Percentiles rank a stretch among this genome's conserved stretches.
Evolutionary conservation across 129 eudicot species (phyloP).

Genomic region (Arctium lappa): DNA sequence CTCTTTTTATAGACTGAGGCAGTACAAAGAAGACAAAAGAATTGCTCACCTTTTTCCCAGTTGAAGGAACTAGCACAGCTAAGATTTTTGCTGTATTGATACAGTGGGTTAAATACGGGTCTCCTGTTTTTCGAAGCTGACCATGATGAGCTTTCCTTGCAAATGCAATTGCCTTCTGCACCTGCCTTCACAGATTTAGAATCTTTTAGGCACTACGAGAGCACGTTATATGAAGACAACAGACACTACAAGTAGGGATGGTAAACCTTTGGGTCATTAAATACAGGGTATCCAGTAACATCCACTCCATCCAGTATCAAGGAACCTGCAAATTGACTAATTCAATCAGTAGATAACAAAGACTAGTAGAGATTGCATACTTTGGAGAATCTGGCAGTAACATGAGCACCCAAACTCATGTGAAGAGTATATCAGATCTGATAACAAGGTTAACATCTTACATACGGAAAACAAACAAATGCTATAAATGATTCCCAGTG

Average conservation of each 20-base stretch:
- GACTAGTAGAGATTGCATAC: background rate
- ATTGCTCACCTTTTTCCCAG: slow-evolving; percentile 59
- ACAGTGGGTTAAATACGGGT: slow-evolving; percentile 84
- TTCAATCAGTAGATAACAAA: background rate
- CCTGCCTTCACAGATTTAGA: slow-evolving; percentile 64
- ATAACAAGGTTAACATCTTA: background rate
- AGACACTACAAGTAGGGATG: slow-evolving; percentile 32
- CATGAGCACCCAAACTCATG: background rate
- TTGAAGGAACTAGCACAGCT: slow-evolving; percentile 79
- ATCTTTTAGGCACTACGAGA: slow-evolving; percentile 31
- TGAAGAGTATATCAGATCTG: background rate
- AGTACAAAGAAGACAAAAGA: background rate
- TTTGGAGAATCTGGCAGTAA: background rate
- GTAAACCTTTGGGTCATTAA: slow-evolving; percentile 69
- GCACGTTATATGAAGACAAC: slow-evolving; percentile 1
- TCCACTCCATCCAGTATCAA: slow-evolving; percentile 85
- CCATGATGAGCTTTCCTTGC: slow-evolving; percentile 91
- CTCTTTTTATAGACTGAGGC: background rate
- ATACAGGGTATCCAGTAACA: slow-evolving; percentile 81
- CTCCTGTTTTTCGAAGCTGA: slow-evolving; percentile 79
- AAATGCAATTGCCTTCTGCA: slow-evolving; percentile 91
- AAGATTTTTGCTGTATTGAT: slow-evolving; percentile 86
- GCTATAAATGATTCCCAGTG: background rate
- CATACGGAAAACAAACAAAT: background rate
- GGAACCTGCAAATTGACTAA: slow-evolving; percentile 53